Percentiles rank a stretch among this genome's conserved stretches.
These are phyloP conservation scores for Eragrostis curvula DNA, from an alignment of 176 grass and related monocot genomes.

Conservation along the genomic window DNA sequence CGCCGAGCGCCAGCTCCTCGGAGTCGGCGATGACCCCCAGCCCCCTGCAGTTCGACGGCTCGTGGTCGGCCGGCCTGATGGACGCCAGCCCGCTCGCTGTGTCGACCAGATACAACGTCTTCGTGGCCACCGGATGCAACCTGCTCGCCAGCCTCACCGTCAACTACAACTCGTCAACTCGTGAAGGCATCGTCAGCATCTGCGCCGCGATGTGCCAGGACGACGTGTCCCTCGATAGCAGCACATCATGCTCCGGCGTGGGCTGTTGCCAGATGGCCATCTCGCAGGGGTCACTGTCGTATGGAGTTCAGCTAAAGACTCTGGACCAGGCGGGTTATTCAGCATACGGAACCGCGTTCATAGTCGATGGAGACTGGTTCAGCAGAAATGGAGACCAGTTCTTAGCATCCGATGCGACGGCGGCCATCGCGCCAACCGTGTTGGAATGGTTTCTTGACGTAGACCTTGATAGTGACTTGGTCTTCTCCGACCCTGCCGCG, in stretches of 20 bases:
- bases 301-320: background rate
- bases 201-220: background rate
- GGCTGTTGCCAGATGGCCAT: slow-evolving; percentile 11
- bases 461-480: background rate
- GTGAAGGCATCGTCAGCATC: background rate
- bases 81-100: background rate
- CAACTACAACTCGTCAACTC: too few relatives aligned
- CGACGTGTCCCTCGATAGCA: background rate
- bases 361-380: background rate
- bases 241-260: slow-evolving; percentile 12
- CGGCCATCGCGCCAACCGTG: background rate
- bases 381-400: background rate
- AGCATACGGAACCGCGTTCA: background rate
- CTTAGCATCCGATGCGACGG: too few relatives aligned
- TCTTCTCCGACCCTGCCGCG: background rate
- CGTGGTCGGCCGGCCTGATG: slow-evolving; percentile 9
- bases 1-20: background rate
- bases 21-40: too few relatives aligned
- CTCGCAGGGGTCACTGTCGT: background rate
- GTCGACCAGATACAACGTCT: slow-evolving; percentile 23
- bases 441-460: slow-evolving; percentile 3
- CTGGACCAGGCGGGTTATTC: background rate
- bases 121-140: slow-evolving; percentile 31
- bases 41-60: background rate
- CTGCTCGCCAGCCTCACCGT: background rate